phyloP scores from a whole-genome alignment of 192 early-diverging fungal genomes.

The Gaertneriomyces semiglobifer region DNA sequence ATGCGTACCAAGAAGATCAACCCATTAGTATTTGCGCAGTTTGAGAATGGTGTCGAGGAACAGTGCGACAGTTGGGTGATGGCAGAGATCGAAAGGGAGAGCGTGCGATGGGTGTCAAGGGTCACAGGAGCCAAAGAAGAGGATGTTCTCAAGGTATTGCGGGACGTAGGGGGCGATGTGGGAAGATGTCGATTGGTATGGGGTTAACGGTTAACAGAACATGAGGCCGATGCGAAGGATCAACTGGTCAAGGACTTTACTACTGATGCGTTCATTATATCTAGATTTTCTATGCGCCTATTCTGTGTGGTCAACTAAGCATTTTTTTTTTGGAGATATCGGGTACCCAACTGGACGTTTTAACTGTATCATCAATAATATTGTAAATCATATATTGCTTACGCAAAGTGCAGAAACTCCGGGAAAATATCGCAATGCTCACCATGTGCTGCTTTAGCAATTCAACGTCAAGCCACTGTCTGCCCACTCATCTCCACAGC shows the following conservation, averaged over 20 bases:
- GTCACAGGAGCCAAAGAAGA: neutral
- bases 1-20: slow-evolving; percentile 52
- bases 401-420: too few relatives aligned
- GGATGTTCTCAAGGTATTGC: neutral
- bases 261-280: neutral
- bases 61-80: slow-evolving; percentile 1
- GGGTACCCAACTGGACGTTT: too few relatives aligned
- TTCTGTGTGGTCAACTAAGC: neutral
- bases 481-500: slow-evolving; percentile 10
- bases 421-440: too few relatives aligned
- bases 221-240: neutral
- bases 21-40: slow-evolving; percentile 1
- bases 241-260: neutral
- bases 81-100: slow-evolving; percentile 10
- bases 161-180: slow-evolving; percentile 9
- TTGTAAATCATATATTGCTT: too few relatives aligned
- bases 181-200: neutral
- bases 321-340: too few relatives aligned
- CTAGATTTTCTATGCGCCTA: neutral
- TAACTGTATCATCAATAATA: too few relatives aligned
- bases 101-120: slow-evolving; percentile 15
- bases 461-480: too few relatives aligned
- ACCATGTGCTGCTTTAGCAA: too few relatives aligned
- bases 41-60: slow-evolving; percentile 15
- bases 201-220: neutral